Conservation (phyloP, 257 asterid genomes). For the Haberlea rhodopensis region DNA sequence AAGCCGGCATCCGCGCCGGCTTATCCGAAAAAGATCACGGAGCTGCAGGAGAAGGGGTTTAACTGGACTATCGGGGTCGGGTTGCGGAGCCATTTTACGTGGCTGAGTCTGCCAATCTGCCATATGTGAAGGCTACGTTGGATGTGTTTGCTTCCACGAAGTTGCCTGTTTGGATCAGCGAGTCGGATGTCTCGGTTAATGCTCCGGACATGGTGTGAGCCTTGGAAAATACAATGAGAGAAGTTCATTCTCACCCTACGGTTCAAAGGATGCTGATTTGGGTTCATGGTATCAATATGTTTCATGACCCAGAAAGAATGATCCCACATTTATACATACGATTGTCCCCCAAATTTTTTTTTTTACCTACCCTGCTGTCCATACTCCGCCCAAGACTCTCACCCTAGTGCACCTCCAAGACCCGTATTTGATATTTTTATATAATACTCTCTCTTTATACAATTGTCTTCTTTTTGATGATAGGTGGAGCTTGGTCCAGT, state of each 20-base stretch:
- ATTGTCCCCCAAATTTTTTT: no score
- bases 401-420: no score
- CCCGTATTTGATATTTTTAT: no score
- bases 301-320: no score
- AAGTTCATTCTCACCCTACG: slow-evolving; percentile 28
- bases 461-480: no score
- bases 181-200: slow-evolving; percentile 20
- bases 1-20: slow-evolving; percentile 23
- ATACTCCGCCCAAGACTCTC: no score
- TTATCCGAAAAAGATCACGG: slow-evolving; percentile 27
- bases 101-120: slow-evolving; percentile 6
- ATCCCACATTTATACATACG: no score
- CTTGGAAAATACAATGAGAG: slow-evolving; percentile 29
- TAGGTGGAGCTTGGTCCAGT: no score
- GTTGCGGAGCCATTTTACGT: slow-evolving; percentile 25
- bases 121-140: slow-evolving; percentile 31
- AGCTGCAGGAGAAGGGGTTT: slow-evolving; percentile 16
- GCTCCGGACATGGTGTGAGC: not conserved
- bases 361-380: no score
- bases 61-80: slow-evolving; percentile 30
- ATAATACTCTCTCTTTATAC: no score
- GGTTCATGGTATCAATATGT: slow-evolving; percentile 24
- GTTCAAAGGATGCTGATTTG: slow-evolving; percentile 33
- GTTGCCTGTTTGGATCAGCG: slow-evolving; percentile 38
- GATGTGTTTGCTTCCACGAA: slow-evolving; percentile 26